Evolutionary conservation across 106 monocot species (phyloP).

Genomic region (Chionographis japonica): DNA sequence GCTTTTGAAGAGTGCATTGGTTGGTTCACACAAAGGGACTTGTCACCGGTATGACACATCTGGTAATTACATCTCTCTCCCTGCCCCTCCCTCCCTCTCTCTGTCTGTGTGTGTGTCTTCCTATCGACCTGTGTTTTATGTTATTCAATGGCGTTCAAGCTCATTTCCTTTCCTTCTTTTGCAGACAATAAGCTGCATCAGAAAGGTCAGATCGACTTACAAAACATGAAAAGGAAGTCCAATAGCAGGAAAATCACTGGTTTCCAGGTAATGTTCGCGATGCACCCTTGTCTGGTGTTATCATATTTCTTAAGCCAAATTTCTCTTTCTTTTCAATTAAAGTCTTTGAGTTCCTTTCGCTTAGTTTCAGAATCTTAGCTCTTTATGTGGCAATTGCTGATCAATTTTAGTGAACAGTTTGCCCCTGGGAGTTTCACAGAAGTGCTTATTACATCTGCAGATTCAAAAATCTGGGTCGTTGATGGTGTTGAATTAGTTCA

Average conservation of each 20-base stretch:
- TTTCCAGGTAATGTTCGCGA: constrained; percentile 60
- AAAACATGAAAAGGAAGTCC: constrained; percentile 85
- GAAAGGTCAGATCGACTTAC: constrained; percentile 58
- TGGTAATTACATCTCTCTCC: constrained; percentile 29
- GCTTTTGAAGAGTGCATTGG: constrained; percentile 60
- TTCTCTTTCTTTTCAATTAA: not conserved
- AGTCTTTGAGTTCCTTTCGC: not conserved
- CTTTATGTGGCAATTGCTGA: not conserved
- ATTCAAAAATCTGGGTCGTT: constrained; percentile 84
- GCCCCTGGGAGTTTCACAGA: constrained; percentile 74
- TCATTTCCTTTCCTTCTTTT: constrained; percentile 6
- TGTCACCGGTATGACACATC: constrained; percentile 67
- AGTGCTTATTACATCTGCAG: constrained; percentile 89
- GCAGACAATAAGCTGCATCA: constrained; percentile 81
- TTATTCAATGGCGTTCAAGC: not conserved
- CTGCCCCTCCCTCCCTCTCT: not conserved
- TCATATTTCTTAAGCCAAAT: not conserved
- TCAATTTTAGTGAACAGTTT: constrained; percentile 57
- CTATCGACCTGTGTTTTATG: not conserved
- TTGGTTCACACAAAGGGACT: constrained; percentile 75
- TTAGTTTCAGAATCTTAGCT: not conserved
- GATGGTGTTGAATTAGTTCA: constrained; percentile 75
- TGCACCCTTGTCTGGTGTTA: not conserved
- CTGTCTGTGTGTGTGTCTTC: not conserved
- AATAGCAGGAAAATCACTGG: constrained; percentile 82